These are phyloP conservation scores for Sherardia arvensis DNA, from an alignment of 257 asterid genomes.

Conservation along the genomic window DNA sequence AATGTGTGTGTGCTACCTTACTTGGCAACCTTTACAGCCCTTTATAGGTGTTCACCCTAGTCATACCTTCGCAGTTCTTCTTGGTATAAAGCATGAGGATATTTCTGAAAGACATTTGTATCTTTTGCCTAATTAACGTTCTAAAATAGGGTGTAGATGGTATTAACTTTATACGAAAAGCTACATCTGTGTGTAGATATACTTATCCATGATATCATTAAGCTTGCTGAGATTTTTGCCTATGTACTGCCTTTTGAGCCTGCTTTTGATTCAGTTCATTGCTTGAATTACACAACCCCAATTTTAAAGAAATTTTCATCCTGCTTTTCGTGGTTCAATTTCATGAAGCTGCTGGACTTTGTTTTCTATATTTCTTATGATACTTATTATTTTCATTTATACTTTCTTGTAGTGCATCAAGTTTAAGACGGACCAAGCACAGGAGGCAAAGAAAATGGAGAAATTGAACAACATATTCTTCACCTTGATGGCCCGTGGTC, in stretches of 20 bases:
- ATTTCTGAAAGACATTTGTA: no score
- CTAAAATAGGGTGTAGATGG: not conserved
- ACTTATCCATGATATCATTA: not conserved
- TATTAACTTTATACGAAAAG: not conserved
- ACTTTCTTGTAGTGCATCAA: conserved; percentile 49
- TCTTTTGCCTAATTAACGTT: not conserved
- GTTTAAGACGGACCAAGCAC: conserved; percentile 87
- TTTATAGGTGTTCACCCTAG: not conserved
- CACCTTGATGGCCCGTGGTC: conserved; percentile 84
- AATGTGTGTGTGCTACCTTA: not conserved
- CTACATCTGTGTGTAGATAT: not conserved
- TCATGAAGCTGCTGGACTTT: not conserved
- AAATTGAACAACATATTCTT: conserved; percentile 67
- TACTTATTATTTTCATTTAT: conserved; percentile 6
- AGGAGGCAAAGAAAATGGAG: conserved; percentile 88
- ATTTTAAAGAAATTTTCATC: no score
- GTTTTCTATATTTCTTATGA: not conserved
- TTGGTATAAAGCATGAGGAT: not conserved
- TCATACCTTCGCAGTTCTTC: not conserved
- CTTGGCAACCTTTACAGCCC: not conserved
- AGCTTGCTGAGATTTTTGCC: not conserved
- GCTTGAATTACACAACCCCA: not conserved
- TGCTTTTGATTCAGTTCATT: not conserved
- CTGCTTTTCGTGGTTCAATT: not conserved
- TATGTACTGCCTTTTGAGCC: not conserved